These are phyloP conservation scores for Pichia paraexigua DNA, from an alignment of 805 yeast genomes.

Conservation along the genomic window DNA sequence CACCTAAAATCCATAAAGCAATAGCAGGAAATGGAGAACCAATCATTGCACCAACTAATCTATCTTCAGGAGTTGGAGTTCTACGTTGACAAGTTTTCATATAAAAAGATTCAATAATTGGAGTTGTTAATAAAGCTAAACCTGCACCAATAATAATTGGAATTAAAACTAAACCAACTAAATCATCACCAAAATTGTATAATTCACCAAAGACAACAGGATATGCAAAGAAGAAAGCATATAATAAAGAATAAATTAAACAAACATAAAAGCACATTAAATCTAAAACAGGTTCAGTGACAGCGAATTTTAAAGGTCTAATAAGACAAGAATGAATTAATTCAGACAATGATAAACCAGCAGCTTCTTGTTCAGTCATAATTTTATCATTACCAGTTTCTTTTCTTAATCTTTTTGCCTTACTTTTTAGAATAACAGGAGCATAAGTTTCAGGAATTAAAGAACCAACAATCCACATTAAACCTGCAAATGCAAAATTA, in stretches of 20 bases:
- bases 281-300: conserved; percentile 80
- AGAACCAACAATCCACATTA: conserved; percentile 60
- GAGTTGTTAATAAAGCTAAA: conserved; percentile 67
- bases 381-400: conserved; percentile 77
- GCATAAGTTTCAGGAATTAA: conserved; percentile 87
- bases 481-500: conserved; percentile 86
- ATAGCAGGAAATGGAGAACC: conserved; percentile 80
- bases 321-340: conserved; percentile 62
- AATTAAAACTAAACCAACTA: conserved; percentile 78
- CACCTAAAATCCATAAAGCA: conserved; percentile 73
- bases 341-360: conserved; percentile 61
- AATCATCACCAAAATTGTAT: conserved; percentile 70
- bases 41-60: conserved; percentile 72
- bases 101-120: conserved; percentile 59
- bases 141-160: conserved; percentile 86
- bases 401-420: conserved; percentile 60
- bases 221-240: conserved; percentile 92
- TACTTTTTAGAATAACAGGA: conserved; percentile 63
- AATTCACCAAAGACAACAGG: conserved; percentile 79
- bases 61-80: conserved; percentile 69
- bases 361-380: conserved; percentile 90
- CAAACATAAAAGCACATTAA: conserved; percentile 81
- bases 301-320: conserved; percentile 71
- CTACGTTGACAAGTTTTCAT: conserved; percentile 42
- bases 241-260: conserved; percentile 79